Conservation (phyloP, 1,284 basidiomycete species). For the Phenoliferia sp. region DNA sequence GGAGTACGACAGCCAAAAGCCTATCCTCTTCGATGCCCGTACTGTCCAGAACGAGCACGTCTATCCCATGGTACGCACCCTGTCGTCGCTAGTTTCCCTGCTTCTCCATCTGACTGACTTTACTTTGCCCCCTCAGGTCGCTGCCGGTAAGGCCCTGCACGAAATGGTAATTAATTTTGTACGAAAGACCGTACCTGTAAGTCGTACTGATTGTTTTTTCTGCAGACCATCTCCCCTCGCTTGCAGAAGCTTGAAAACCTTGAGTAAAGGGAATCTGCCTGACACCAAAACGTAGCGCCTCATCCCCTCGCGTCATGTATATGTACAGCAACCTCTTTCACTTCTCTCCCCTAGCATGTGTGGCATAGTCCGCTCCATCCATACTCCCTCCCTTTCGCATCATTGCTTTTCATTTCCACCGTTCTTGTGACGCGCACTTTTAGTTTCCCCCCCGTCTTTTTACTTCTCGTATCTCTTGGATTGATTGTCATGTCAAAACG, state of each 20-base stretch:
- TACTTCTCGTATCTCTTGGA: background rate
- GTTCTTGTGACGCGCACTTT: background rate
- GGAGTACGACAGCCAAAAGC: conserved; percentile 81
- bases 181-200: no score
- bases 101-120: background rate
- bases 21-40: conserved; percentile 84
- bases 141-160: conserved; percentile 85
- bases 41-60: conserved; percentile 87
- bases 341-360: background rate
- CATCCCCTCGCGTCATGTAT: background rate
- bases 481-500: background rate
- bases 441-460: background rate
- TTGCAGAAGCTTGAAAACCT: background rate
- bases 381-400: background rate
- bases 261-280: background rate
- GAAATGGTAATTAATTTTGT: no score
- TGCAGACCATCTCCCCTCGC: conserved; percentile 32
- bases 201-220: no score
- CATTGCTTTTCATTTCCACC: background rate
- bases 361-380: background rate
- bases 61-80: conserved; percentile 13
- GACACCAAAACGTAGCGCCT: background rate
- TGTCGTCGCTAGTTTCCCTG: background rate
- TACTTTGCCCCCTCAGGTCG: conserved; percentile 54
- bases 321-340: background rate